Evolutionary conservation across 495 filamentous ascomycete genomes (phyloP), one percentile per base, ranked within the genome.

Genomic region (Friedmanniomyces simplex): DNA sequence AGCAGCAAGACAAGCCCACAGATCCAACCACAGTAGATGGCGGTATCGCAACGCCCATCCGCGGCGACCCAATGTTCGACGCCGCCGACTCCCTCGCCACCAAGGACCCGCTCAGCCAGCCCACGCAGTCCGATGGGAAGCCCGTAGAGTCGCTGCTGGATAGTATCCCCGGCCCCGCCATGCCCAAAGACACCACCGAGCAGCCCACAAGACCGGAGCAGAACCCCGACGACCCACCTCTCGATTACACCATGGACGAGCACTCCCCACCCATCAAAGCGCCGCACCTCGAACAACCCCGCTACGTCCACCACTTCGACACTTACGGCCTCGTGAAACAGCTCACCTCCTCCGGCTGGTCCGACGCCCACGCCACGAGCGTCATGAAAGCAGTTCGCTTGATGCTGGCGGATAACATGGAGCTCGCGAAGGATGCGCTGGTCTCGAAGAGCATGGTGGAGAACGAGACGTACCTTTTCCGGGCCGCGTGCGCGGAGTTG

Each of bases 301-400:
- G 81, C 2, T 91, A 95, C 68, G 81, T 95, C 13, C 93, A 98
- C 73, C 89, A 96, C 73, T 98, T 98, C 69, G 93, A 98, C 72
- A 95, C 85, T 18, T 97, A 90, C 66, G 82, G 81, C 3, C 78
- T 96, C 1, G 93, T 96, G 4, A 83, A 84, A 47, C 79, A 87
- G 61, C 81, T 98, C 5, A 75, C 82, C 21, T 69, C 70, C 0
- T 78, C 83, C 21, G 87, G 83, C 1, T 96, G 89, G 70, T 80
- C 74, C 7, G 71, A 77, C 14, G 75, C 75, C 0, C 89, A 95
- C 67, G 77, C 86, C 36, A 79, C 87, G 46, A 86, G 81, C 1
- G 74, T 86, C 45, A 97, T 97, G 91, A 95, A 96, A 69, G 87
- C 85, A 4, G 80, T 97, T 22, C 81, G 90, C 26, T 74, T 72